A percentile compares a stretch with the other conserved stretches of the same genome.
Evolutionary conservation across 768 basidiomycete genomes (phyloP).

Genomic region (Trametes punicea): DNA sequence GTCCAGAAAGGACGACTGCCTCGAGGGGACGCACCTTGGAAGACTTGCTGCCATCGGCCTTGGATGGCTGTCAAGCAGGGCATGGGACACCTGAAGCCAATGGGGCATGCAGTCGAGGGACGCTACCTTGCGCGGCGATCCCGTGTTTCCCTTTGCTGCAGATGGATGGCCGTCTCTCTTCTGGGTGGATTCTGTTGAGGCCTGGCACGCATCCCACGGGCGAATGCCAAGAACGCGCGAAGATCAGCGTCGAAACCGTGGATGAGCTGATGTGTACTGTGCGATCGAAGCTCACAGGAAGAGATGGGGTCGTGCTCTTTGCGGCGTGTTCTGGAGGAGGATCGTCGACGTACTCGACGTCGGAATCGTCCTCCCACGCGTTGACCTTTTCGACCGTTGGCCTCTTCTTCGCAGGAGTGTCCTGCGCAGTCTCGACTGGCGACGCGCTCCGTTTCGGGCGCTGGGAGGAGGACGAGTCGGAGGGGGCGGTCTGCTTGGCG

Average conservation of each 20-base stretch:
- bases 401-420: background rate
- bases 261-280: too few relatives aligned
- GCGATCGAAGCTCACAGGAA: too few relatives aligned
- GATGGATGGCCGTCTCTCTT: too few relatives aligned
- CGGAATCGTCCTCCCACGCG: slow-evolving; percentile 26
- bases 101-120: too few relatives aligned
- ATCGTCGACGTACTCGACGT: slow-evolving; percentile 22
- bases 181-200: too few relatives aligned
- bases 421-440: background rate
- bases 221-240: too few relatives aligned
- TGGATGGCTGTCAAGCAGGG: background rate
- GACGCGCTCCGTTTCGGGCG: slow-evolving; percentile 31
- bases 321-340: background rate
- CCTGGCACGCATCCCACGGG: too few relatives aligned
- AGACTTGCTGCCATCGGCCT: background rate
- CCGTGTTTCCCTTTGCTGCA: too few relatives aligned
- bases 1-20: background rate
- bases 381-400: slow-evolving; percentile 21
- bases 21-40: background rate
- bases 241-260: too few relatives aligned
- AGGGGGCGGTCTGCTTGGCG: slow-evolving; percentile 45
- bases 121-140: background rate
- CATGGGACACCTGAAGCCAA: too few relatives aligned
- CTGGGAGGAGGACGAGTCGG: background rate
- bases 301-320: background rate